Conservation (phyloP, 2,329 filamentous ascomycete genomes). For the Aphanocladium album region DNA sequence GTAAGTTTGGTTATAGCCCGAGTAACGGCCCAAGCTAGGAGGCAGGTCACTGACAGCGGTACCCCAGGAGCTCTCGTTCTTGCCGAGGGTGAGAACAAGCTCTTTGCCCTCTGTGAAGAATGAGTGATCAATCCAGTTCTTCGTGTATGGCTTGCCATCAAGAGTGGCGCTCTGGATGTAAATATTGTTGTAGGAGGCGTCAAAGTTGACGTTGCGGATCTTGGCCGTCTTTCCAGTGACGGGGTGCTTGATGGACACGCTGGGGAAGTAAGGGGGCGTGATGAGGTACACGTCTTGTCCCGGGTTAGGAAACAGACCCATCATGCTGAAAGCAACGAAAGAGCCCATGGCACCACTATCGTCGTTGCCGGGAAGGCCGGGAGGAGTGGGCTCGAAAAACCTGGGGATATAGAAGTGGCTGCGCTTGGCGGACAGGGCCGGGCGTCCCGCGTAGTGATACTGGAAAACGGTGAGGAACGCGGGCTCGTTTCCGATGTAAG, state of each 20-base stretch:
- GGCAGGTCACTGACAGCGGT: conserved; percentile 55
- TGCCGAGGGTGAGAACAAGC: conserved; percentile 57
- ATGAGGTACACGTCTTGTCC: conserved; percentile 70
- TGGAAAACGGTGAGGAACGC: conserved; percentile 61
- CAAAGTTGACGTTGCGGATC: conserved; percentile 58
- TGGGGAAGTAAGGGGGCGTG: conserved; percentile 61
- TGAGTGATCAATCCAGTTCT: conserved; percentile 63
- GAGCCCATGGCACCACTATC: conserved; percentile 67
- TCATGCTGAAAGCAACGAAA: conserved; percentile 62
- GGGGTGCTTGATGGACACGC: conserved; percentile 52
- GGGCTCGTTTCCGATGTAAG: conserved; percentile 61
- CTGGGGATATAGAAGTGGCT: conserved; percentile 61
- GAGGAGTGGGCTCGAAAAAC: conserved; percentile 54
- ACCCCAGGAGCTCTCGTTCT: conserved; percentile 60
- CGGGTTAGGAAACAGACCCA: conserved; percentile 64
- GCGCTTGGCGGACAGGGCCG: conserved; percentile 48
- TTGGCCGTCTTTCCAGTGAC: conserved; percentile 56
- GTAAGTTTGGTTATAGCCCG: conserved; percentile 23
- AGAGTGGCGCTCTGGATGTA: conserved; percentile 63
- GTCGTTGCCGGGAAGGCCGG: conserved; percentile 65
- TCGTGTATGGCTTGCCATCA: conserved; percentile 54
- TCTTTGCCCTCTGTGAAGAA: conserved; percentile 63
- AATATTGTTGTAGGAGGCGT: conserved; percentile 50
- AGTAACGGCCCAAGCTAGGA: conserved; percentile 47
- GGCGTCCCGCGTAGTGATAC: conserved; percentile 64